A percentile compares a stretch with the other conserved stretches of the same genome.
These are phyloP conservation scores for Diophrys appendiculata DNA, from an alignment of 73 alveolate genomes.

Conservation along the genomic window DNA sequence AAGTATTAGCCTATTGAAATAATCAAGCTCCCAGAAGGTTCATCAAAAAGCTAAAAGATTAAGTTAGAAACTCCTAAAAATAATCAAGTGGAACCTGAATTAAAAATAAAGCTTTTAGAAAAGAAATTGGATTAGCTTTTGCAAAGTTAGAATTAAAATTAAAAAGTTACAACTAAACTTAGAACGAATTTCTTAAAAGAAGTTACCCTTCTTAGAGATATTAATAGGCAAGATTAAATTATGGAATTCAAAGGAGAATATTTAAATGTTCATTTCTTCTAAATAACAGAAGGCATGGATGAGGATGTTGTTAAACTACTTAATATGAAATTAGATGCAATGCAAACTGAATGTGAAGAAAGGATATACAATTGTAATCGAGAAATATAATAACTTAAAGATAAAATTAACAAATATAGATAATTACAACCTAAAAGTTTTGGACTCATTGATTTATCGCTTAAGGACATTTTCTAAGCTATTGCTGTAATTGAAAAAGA, in stretches of 20 bases:
- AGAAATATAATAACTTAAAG: slow-evolving; percentile 2
- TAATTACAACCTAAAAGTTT: neutral
- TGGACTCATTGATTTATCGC: slow-evolving; percentile 1
- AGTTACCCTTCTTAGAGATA: neutral
- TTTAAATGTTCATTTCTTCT: slow-evolving; percentile 3
- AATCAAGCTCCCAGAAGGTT: too few relatives aligned
- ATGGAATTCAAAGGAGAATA: slow-evolving; percentile 2
- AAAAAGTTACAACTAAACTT: neutral
- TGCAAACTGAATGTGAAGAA: neutral
- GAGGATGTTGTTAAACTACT: slow-evolving; percentile 4
- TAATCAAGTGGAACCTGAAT: too few relatives aligned
- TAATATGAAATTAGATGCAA: neutral
- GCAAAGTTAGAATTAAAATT: too few relatives aligned
- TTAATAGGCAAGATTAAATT: neutral
- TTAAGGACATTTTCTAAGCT: neutral
- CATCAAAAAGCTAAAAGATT: too few relatives aligned
- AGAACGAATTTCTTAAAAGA: slow-evolving; percentile 5
- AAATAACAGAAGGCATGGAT: slow-evolving; percentile 8
- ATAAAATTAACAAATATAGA: neutral
- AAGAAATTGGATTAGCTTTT: too few relatives aligned
- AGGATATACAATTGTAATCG: neutral
- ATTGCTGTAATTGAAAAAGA: neutral
- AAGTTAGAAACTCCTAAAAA: too few relatives aligned
- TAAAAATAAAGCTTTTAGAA: too few relatives aligned
- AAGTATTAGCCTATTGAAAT: too few relatives aligned